Evolutionary conservation across 2,329 filamentous ascomycete species (phyloP), one percentile per base, ranked within the genome.

Genomic region (Neofusicoccum kwambonambiense): DNA sequence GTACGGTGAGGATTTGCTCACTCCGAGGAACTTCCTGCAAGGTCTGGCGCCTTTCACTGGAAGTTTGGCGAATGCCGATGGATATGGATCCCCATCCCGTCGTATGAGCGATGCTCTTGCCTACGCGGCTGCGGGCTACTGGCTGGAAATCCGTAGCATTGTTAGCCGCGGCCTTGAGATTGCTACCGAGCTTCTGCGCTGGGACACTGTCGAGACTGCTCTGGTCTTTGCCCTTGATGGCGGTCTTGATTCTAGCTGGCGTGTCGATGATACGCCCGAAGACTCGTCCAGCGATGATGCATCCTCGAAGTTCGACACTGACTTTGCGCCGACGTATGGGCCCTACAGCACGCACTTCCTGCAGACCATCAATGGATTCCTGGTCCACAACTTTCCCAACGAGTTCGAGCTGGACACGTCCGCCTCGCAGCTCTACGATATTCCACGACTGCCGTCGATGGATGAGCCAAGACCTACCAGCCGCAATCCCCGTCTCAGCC

Each of bases 81-180:
- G 67, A 7, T 71, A 70, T 27, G 70, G 67, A 37, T 74, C 75
- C 49, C 75, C 76, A 49, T 73, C 70, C 11, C 72, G 69, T 57
- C 76, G 76, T 44, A 77, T 77, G 74, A 68, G 67, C 19, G 74
- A 77, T 60, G 69, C 73, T 3, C 76, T 91, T 19, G 86, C 86
- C 27, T 90, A 90, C 70, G 84, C 87, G 51, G 87, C 88, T 31
- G 84, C 87, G 4, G 89, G 88, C 0, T 80, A 84, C 57, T 77
- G 86, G 44, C 78, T 91, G 15, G 79, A 80, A 45, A 83, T 89
- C 71, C 79, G 78, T 2, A 81, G 82, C 27, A 81, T 90, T 31
- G 78, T 84, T 11, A 75, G 81, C 51, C 83, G 86, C 41, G 89
- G 87, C 41, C 77, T 89, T 31, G 83, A 87, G 54, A 81, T 89